A percentile compares a stretch with the other conserved stretches of the same genome.
These are phyloP conservation scores for Neofusicoccum sp. DNA, from an alignment of 2,329 filamentous ascomycete genomes.

Conservation along the genomic window DNA sequence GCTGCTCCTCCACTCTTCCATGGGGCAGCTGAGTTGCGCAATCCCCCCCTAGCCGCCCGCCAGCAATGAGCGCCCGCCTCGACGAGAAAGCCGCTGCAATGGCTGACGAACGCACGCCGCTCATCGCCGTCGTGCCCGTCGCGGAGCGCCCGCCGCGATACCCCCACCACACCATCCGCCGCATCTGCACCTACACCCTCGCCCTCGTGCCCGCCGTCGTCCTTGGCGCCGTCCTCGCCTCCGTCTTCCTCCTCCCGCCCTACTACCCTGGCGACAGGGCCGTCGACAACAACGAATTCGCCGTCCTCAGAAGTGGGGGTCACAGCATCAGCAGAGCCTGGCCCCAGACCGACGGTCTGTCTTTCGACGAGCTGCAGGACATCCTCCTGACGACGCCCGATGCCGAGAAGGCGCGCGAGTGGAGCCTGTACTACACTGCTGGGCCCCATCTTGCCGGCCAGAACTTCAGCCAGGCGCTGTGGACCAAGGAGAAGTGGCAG, in stretches of 20 bases:
- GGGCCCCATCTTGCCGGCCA: conserved; percentile 53
- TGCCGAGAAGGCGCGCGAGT: conserved; percentile 49
- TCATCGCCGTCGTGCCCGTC: conserved; percentile 62
- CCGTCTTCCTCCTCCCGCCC: conserved; percentile 38
- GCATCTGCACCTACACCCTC: conserved; percentile 63
- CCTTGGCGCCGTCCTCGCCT: conserved; percentile 36
- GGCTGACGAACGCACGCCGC: conserved; percentile 62
- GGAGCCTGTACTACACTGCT: conserved; percentile 52
- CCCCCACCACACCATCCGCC: conserved; percentile 58
- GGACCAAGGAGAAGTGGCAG: conserved; percentile 50
- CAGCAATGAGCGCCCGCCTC: conserved; percentile 5
- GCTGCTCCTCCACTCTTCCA: conserved; percentile 9
- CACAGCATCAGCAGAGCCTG: conserved; percentile 36
- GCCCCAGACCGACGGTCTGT: conserved; percentile 47
- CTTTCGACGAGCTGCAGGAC: conserved; percentile 54
- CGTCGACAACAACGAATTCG: conserved; percentile 22
- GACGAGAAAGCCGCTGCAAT: conserved; percentile 30
- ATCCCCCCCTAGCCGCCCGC: background rate
- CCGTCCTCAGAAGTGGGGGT: conserved; percentile 22
- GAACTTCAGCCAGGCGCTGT: conserved; percentile 52
- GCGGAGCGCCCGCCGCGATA: conserved; percentile 52
- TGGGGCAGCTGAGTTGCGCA: conserved; percentile 12
- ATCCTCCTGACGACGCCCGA: conserved; percentile 56
- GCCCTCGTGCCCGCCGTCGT: conserved; percentile 38
- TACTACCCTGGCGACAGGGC: conserved; percentile 31